phyloP scores from a whole-genome alignment of 2,329 filamentous ascomycete species.

The Lachnellula occidentalis region DNA sequence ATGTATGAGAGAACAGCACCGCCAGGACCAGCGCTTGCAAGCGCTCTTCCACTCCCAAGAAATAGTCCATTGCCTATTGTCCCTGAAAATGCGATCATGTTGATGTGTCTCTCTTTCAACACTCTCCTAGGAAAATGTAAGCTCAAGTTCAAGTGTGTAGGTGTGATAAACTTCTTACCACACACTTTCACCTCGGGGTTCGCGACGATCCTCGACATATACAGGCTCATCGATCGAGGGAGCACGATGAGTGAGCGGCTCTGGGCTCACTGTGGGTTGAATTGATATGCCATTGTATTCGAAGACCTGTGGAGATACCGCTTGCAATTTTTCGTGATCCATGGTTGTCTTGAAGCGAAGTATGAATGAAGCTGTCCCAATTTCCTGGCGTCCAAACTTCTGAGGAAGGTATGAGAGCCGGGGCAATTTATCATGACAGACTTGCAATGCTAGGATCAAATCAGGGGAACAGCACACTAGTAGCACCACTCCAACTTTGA shows the following conservation, averaged over 20 bases:
- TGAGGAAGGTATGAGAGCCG: neutral
- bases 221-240: conserved; percentile 21
- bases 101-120: conserved; percentile 38
- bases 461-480: neutral
- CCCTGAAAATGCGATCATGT: conserved; percentile 42
- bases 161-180: conserved; percentile 18
- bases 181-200: conserved; percentile 25
- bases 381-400: neutral
- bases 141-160: neutral
- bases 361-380: neutral
- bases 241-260: conserved; percentile 13
- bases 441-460: neutral
- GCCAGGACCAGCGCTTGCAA: conserved; percentile 37
- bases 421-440: neutral
- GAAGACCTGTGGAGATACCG: conserved; percentile 23
- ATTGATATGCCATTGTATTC: conserved; percentile 18
- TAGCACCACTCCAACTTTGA: neutral
- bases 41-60: conserved; percentile 35
- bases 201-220: conserved; percentile 22
- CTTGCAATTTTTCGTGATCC: conserved; percentile 28
- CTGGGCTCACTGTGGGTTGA: conserved; percentile 19
- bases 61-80: conserved; percentile 39
- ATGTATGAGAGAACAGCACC: conserved; percentile 37
- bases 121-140: conserved; percentile 32
- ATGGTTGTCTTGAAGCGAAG: conserved; percentile 6